These are phyloP conservation scores for Eimeria sp. DNA, from an alignment of 169 alveolate species.

Conservation along the genomic window DNA sequence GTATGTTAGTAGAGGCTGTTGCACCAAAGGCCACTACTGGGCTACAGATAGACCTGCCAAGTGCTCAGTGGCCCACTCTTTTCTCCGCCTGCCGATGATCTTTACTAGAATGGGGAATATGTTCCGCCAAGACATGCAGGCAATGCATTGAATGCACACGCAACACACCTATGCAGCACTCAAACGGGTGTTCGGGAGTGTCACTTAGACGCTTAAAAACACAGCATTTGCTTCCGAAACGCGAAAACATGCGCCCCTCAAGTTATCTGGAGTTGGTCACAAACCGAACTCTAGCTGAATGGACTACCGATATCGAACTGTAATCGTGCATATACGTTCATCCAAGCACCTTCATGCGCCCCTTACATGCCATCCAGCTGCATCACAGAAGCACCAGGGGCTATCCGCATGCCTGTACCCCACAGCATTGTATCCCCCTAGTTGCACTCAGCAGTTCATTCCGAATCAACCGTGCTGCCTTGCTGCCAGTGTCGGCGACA, in stretches of 20 bases:
- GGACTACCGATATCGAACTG: too few relatives aligned
- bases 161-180: background rate
- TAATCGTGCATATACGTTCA: too few relatives aligned
- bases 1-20: background rate
- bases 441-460: too few relatives aligned
- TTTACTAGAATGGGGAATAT: background rate
- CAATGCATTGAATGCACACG: background rate
- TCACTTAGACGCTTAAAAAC: background rate
- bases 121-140: background rate
- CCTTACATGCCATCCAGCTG: too few relatives aligned
- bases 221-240: background rate
- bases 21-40: background rate
- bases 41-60: background rate
- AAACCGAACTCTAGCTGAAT: background rate
- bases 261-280: background rate
- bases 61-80: too few relatives aligned
- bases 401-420: too few relatives aligned
- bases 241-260: background rate
- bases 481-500: background rate
- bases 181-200: background rate
- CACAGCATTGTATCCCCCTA: too few relatives aligned
- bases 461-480: background rate
- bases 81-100: background rate
- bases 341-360: too few relatives aligned
- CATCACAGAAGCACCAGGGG: too few relatives aligned